Percentiles rank a stretch among this genome's conserved stretches.
Evolutionary conservation across 495 filamentous ascomycete genomes (phyloP).

Genomic region (Talaromyces stipitatus): DNA sequence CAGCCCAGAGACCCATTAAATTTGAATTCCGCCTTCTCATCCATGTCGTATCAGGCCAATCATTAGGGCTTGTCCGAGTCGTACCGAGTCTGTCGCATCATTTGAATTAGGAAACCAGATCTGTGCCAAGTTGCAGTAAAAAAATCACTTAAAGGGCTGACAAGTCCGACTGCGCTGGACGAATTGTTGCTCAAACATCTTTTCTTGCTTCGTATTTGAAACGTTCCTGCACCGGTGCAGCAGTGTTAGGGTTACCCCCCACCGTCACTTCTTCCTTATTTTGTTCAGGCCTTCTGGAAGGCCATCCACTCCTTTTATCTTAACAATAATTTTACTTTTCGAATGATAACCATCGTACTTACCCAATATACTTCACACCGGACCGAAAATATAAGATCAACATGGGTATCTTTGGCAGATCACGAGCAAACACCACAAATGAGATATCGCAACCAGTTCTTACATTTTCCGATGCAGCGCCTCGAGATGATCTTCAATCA

Average conservation of each 20-base stretch:
- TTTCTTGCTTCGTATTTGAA: not conserved
- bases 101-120: not conserved
- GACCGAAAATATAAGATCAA: slow-evolving; percentile 16
- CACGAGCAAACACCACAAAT: slow-evolving; percentile 15
- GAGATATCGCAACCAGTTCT: slow-evolving; percentile 29
- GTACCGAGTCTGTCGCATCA: not conserved
- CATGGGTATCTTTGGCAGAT: slow-evolving; percentile 22
- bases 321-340: not conserved
- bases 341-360: not conserved
- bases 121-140: not conserved
- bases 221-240: not conserved
- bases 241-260: not conserved
- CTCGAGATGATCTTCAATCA: slow-evolving; percentile 23
- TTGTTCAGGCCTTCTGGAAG: slow-evolving; percentile 39
- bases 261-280: slow-evolving; percentile 12
- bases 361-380: slow-evolving; percentile 3
- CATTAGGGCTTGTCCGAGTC: not conserved
- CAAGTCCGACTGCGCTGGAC: not conserved
- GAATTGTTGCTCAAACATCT: not conserved
- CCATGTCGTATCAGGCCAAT: not conserved
- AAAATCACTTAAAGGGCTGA: not conserved
- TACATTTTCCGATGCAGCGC: slow-evolving; percentile 26
- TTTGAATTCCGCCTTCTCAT: not conserved
- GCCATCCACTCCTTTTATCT: slow-evolving; percentile 36
- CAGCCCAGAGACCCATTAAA: not conserved